Evolutionary conservation across 305 asterid genomes (phyloP), one percentile per base, ranked within the genome.

Genomic region (Fraxinus sp.): DNA sequence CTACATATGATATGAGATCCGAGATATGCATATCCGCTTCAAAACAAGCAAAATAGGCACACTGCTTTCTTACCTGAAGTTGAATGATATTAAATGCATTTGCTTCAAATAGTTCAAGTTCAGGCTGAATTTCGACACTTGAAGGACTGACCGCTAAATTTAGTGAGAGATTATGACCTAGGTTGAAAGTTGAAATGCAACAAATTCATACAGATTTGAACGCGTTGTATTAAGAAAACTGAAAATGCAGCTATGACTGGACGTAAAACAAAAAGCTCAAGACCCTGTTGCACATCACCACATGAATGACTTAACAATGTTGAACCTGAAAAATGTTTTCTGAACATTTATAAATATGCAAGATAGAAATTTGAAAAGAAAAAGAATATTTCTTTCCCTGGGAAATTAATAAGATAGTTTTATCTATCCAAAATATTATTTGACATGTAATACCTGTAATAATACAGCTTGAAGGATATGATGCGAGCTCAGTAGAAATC

Each of bases 401-500:
- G 43, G 77, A 33, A 70, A 35, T 72, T 7, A 35, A 72, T 72
- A 16, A 72, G 18, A 32, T 28, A 66, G 75, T 68, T 33, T 35
- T 16, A 7, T 14, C 77, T 5, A 5, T 32, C 43, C 14, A 72
- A 72, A 72, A 72, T n/a, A 14, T n/a, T 33, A 35, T 32, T 71
- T 71, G 43, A 71, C 43, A 5, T 7, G 46, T 35, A 33, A 33
- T 72, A 72, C 77, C 77, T 72, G 77, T n/a, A 72, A 32, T 72
- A 72, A 7, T 72, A 72, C 28, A 72, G 77, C 77, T 35, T 33
- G 77, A 7, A 16, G 77, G 46, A 72, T 72, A 72, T 6, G 77
- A 72, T 72, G 77, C 5, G 4, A 71, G 76, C 41, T 71, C 76
- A 71, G 76, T n/a, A 33, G 77, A 72, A 72, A 72, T 72, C 77